Base-by-base conservation (phyloP, 2,329 filamentous ascomycete species). In the Aspergillus texensis region DNA sequence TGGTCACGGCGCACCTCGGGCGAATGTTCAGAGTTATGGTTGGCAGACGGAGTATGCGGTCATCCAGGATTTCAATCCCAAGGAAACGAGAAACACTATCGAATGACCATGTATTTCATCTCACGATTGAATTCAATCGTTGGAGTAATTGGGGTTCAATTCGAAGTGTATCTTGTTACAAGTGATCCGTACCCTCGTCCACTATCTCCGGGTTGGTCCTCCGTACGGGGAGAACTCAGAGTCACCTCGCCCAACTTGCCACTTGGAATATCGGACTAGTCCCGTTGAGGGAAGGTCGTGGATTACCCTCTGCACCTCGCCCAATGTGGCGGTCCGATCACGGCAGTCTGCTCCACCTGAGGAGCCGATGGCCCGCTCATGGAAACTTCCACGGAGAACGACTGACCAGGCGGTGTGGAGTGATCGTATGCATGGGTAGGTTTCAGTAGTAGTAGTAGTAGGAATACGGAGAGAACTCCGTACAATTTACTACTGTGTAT, bases 261-360 rank as follows among this genome's bases (percentile, higher is more conserved):
- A 65, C 63, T 62, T 65, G 36, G 62, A 57, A 58, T 36, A 21
- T 52, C 9, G 24, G 10, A 9, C 45, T 30, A 34, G 14, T 43
- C 32, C 52, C 6, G 54, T 54, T 52, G 6, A 52, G 48, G 48
- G 3, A 50, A 14, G 14, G 26, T 56, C 48, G 30, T 32, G 56
- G 30, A 24, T 43, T 57, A 43, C 53, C 61, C 68, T 36, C 34
- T 70, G 68, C 68, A 69, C 60, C 61, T 65, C 64, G 67, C 68
- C 64, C 66, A 69, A 70, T 65, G 68, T 69, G 68, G 67, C 67
- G 67, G 66, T 70, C 67, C 67, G 67, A 69, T 70, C 66, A 69
- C 64, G 68, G 66, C 62, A 65, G 53, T 62, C 28, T 21, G 52
- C 62, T 63, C 68, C 67, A 67, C 67, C 39, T 21, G 32, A 65